A percentile compares a stretch with the other conserved stretches of the same genome.
Evolutionary conservation across 306 rosid genomes (phyloP).

Genomic region (Datisca glomerata): DNA sequence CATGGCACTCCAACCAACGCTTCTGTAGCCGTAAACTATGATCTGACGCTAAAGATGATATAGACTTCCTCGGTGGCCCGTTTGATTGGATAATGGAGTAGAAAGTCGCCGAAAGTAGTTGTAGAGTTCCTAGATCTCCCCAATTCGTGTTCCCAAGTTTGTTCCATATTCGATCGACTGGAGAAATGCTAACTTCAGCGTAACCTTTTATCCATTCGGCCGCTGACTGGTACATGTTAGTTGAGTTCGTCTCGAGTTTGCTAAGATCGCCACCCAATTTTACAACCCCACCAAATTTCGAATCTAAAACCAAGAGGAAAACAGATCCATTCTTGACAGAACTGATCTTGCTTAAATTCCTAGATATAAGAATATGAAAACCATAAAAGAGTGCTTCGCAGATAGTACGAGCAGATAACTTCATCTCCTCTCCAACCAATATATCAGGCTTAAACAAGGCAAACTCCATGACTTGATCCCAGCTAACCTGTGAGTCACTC

Average conservation of each 20-base stretch:
- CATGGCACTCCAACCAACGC: constrained; percentile 77
- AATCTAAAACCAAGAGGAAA: constrained; percentile 74
- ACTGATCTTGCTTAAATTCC: constrained; percentile 68
- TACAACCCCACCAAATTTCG: constrained; percentile 87
- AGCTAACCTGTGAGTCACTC: constrained; percentile 32
- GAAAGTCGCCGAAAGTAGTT: constrained; percentile 84
- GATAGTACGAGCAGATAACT: constrained; percentile 45
- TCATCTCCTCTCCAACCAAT: constrained; percentile 38
- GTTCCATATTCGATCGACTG: constrained; percentile 88
- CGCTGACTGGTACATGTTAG: constrained; percentile 80
- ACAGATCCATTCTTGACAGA: constrained; percentile 47
- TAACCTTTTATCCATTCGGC: constrained; percentile 87
- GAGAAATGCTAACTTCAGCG: constrained; percentile 73
- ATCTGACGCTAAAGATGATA: constrained; percentile 95
- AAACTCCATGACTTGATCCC: constrained; percentile 87
- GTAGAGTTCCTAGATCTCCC: constrained; percentile 84
- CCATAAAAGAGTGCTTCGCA: constrained; percentile 87
- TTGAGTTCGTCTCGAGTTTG: constrained; percentile 65
- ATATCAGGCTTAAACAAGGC: constrained; percentile 77
- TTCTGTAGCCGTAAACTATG: constrained; percentile 93
- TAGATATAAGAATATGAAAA: constrained; percentile 61
- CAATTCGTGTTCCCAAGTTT: constrained; percentile 96
- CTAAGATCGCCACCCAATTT: constrained; percentile 91
- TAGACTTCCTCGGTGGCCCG: constrained; percentile 77
- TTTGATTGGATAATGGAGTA: constrained; percentile 72